Evolutionary conservation across 768 basidiomycete species (phyloP).

Genomic region (Lentinula sp.): DNA sequence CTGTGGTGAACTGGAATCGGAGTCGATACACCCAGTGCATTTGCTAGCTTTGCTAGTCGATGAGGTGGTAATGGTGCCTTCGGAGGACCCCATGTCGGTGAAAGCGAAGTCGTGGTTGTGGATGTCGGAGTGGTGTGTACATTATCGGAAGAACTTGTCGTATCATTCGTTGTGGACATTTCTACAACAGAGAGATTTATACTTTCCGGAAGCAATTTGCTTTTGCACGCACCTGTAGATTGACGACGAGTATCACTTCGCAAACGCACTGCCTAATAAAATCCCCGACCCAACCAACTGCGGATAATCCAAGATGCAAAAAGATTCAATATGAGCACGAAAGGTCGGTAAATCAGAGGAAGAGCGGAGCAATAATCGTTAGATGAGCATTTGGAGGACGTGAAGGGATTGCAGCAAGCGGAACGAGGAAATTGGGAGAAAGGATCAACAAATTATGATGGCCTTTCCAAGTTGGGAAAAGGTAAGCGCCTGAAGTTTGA

Average conservation of each 20-base stretch:
- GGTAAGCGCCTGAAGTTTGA: not conserved
- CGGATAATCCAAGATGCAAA: not conserved
- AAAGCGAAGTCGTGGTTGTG: constrained; percentile 18
- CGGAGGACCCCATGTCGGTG: constrained; percentile 55
- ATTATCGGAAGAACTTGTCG: constrained; percentile 2
- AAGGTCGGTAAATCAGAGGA: not conserved
- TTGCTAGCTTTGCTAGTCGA: constrained; percentile 76
- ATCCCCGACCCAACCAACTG: not conserved
- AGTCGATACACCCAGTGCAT: constrained; percentile 76
- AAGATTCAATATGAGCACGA: not conserved
- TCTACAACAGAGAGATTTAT: not conserved
- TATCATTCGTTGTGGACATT: constrained; percentile 4
- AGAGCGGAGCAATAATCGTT: not conserved
- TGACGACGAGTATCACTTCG: not conserved
- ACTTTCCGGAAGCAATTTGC: not conserved
- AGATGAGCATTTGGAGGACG: not conserved
- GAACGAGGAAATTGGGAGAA: not conserved
- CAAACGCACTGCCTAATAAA: not conserved
- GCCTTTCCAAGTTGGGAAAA: not conserved
- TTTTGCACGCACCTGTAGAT: not conserved
- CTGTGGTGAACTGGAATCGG: constrained; percentile 50
- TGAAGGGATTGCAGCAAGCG: not conserved
- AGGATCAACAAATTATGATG: not conserved
- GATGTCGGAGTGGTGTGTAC: not conserved
- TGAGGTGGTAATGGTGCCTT: constrained; percentile 70